Evolutionary conservation across 176 grass and related monocot species (phyloP).

Genomic region (Raddia guianensis): DNA sequence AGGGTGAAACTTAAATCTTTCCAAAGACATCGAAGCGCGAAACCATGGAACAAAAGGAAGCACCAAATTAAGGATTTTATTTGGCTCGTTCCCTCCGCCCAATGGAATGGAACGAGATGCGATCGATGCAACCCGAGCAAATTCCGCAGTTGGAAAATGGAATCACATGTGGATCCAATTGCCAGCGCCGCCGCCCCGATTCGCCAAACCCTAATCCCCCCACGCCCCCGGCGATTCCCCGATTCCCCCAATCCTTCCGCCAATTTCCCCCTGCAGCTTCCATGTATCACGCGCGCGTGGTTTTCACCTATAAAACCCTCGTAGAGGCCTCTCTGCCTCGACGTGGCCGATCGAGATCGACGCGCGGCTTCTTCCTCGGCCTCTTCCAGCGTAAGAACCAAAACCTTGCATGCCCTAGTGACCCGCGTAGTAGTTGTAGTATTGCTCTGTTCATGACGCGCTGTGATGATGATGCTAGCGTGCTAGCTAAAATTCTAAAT

Average conservation of each 20-base stretch:
- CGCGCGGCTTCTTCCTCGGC: not conserved
- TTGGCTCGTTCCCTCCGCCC: too few relatives aligned
- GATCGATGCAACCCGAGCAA: not conserved
- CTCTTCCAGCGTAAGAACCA: not conserved
- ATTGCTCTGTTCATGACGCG: not conserved
- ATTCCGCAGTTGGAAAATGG: slow-evolving; percentile 11
- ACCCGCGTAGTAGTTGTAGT: too few relatives aligned
- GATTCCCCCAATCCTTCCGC: slow-evolving; percentile 18
- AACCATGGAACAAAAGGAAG: too few relatives aligned
- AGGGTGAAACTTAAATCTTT: too few relatives aligned
- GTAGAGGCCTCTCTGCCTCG: not conserved
- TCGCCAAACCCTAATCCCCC: not conserved
- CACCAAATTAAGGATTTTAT: too few relatives aligned
- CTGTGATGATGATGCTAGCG: not conserved
- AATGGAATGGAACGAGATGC: slow-evolving; percentile 23
- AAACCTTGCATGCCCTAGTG: too few relatives aligned
- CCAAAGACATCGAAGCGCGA: too few relatives aligned
- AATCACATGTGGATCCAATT: slow-evolving; percentile 47
- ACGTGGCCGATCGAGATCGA: not conserved
- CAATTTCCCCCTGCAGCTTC: not conserved
- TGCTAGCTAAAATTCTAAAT: not conserved
- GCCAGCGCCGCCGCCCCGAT: not conserved
- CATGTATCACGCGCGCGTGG: not conserved
- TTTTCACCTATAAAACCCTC: slow-evolving; percentile 34
- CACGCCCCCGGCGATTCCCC: not conserved